These are phyloP conservation scores for Capronia americana DNA, from an alignment of 2,329 filamentous ascomycete genomes.

Conservation along the genomic window DNA sequence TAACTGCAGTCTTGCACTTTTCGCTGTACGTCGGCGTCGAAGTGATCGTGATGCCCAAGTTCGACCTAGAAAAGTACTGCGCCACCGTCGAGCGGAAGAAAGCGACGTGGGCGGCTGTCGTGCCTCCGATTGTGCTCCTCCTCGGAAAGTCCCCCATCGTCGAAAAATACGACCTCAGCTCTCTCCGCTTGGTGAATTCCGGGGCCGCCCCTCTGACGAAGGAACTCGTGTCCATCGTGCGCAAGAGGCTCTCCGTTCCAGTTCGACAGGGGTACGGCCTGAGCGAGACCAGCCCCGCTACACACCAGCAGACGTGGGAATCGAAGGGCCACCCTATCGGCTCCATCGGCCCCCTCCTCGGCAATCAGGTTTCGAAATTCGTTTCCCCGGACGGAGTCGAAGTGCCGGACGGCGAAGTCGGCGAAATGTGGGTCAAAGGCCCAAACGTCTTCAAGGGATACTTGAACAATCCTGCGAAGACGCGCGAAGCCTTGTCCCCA, in stretches of 20 bases:
- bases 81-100: conserved; percentile 72
- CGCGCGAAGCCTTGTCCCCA: conserved; percentile 55
- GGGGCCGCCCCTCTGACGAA: conserved; percentile 82
- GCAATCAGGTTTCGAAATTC: conserved; percentile 77
- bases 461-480: conserved; percentile 57
- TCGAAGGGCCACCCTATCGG: conserved; percentile 74
- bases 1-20: conserved; percentile 74
- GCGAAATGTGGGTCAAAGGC: conserved; percentile 71
- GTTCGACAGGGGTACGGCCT: conserved; percentile 93
- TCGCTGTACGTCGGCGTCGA: conserved; percentile 69
- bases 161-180: conserved; percentile 79
- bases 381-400: conserved; percentile 60
- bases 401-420: conserved; percentile 65
- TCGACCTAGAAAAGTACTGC: conserved; percentile 81
- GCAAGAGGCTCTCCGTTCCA: conserved; percentile 74
- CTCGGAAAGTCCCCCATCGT: conserved; percentile 79
- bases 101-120: conserved; percentile 79
- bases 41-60: conserved; percentile 75
- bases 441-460: conserved; percentile 65
- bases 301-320: conserved; percentile 73
- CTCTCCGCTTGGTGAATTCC: conserved; percentile 80
- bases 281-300: conserved; percentile 80
- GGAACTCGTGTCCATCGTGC: conserved; percentile 77
- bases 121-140: conserved; percentile 80
- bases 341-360: conserved; percentile 77